Conservation (phyloP, 371 early-diverging fungal species). For the Dinochytrium kinnereticum region DNA sequence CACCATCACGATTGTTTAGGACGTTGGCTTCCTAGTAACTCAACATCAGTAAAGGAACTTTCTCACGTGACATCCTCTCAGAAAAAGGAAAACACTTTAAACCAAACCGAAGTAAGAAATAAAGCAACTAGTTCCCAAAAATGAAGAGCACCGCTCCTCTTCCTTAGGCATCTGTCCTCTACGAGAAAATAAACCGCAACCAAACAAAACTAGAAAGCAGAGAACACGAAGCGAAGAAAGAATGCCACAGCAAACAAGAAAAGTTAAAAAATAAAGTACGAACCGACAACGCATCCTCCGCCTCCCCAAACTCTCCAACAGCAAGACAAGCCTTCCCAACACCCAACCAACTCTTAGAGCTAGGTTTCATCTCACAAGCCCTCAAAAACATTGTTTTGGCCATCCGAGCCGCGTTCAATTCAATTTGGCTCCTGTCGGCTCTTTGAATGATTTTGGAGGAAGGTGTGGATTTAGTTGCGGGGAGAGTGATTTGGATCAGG, state of each 20-base stretch:
- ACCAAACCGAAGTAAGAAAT: too few relatives aligned
- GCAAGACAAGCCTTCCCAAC: slow-evolving; percentile 53
- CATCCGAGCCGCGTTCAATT: slow-evolving; percentile 37
- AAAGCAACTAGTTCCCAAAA: too few relatives aligned
- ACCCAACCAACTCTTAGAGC: slow-evolving; percentile 51
- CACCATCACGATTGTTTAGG: slow-evolving; percentile 56
- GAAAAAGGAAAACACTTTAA: too few relatives aligned
- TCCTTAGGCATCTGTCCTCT: too few relatives aligned
- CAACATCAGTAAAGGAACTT: not conserved
- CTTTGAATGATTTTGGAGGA: not conserved
- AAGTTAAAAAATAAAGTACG: slow-evolving; percentile 7
- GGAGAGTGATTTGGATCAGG: slow-evolving; percentile 5
- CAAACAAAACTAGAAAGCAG: too few relatives aligned
- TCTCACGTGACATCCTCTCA: too few relatives aligned
- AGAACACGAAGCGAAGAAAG: too few relatives aligned
- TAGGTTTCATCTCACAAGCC: slow-evolving; percentile 45
- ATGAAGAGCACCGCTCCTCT: too few relatives aligned
- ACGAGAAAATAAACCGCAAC: too few relatives aligned
- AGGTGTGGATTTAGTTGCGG: not conserved
- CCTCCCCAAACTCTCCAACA: slow-evolving; percentile 49
- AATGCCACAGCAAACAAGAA: too few relatives aligned
- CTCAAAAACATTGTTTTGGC: slow-evolving; percentile 56
- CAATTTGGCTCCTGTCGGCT: slow-evolving; percentile 27
- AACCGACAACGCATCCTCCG: slow-evolving; percentile 60
- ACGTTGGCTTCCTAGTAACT: slow-evolving; percentile 58